phyloP scores from a whole-genome alignment of 192 early-diverging fungal genomes.

The Allomyces arbusculus region DNA sequence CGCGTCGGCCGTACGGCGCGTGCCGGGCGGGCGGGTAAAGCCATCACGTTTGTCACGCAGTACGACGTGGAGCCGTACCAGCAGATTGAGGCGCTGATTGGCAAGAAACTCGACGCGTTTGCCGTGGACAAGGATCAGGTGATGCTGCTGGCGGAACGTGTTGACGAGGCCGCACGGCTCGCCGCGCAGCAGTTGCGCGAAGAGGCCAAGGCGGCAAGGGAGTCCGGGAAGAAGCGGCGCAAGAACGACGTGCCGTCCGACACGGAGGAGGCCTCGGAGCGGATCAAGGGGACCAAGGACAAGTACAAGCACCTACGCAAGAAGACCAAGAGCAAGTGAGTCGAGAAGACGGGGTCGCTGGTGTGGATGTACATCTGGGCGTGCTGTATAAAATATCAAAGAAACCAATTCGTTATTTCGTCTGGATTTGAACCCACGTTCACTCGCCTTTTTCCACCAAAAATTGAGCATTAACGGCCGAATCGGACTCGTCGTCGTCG shows the following conservation, averaged over 20 bases:
- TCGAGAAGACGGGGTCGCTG: too few relatives aligned
- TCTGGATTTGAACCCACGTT: too few relatives aligned
- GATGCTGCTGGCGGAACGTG: constrained; percentile 80
- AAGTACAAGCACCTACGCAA: background rate
- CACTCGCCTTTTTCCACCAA: too few relatives aligned
- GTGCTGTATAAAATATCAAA: too few relatives aligned
- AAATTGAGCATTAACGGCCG: too few relatives aligned
- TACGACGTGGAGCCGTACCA: constrained; percentile 92
- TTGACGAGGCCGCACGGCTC: constrained; percentile 68
- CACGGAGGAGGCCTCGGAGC: background rate
- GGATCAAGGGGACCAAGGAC: background rate
- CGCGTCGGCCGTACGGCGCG: constrained; percentile 70
- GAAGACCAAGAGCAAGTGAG: constrained; percentile 47
- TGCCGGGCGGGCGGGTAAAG: constrained; percentile 58
- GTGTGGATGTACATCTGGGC: too few relatives aligned
- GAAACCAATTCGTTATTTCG: too few relatives aligned
- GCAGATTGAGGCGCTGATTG: constrained; percentile 76
- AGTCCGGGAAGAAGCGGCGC: background rate
- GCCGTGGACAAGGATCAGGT: constrained; percentile 57
- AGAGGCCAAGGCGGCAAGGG: constrained; percentile 24
- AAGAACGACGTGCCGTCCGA: background rate
- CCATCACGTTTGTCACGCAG: constrained; percentile 63
- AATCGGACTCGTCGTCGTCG: too few relatives aligned
- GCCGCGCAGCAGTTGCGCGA: constrained; percentile 75
- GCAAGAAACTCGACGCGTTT: constrained; percentile 69